Conservation (phyloP, 371 early-diverging fungal genomes). For the Mucor indicus region DNA sequence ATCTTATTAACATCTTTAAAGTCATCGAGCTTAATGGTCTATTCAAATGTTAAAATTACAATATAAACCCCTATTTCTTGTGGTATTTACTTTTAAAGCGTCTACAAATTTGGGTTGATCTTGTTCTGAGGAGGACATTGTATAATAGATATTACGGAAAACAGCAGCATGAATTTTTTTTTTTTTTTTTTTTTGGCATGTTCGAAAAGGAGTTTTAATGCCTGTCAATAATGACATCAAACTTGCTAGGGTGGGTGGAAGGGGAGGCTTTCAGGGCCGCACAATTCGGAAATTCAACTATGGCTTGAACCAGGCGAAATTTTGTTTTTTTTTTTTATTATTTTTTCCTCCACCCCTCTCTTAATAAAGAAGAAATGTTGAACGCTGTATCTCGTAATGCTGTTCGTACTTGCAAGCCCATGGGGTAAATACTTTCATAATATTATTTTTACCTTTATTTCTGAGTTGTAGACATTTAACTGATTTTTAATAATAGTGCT, state of each 20-base stretch:
- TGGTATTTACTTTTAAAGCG: slow-evolving; percentile 24
- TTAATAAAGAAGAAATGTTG: slow-evolving; percentile 7
- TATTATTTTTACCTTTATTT: no score
- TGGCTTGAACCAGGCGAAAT: background rate
- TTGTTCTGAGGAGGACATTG: slow-evolving; percentile 10
- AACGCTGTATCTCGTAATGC: slow-evolving; percentile 6
- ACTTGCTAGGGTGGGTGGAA: background rate
- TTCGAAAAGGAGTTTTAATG: slow-evolving; percentile 4
- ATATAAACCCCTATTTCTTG: background rate
- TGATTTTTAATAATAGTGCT: no score
- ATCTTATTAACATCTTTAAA: slow-evolving; percentile 44
- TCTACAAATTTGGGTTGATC: slow-evolving; percentile 21
- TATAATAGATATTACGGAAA: background rate
- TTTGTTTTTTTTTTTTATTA: slow-evolving; percentile 2
- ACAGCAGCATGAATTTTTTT: slow-evolving; percentile 1
- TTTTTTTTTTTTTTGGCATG: background rate
- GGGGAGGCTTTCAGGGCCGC: slow-evolving; percentile 1
- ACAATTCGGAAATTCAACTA: no score
- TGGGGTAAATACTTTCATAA: slow-evolving; percentile 8
- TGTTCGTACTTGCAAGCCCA: slow-evolving; percentile 7
- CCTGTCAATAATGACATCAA: background rate
- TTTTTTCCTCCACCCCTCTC: background rate
- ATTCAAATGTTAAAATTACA: background rate
- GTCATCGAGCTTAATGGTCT: slow-evolving; percentile 49
- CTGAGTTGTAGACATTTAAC: no score